Conservation (phyloP, 208 protist species). For the Naegleria lovaniensis region DNA sequence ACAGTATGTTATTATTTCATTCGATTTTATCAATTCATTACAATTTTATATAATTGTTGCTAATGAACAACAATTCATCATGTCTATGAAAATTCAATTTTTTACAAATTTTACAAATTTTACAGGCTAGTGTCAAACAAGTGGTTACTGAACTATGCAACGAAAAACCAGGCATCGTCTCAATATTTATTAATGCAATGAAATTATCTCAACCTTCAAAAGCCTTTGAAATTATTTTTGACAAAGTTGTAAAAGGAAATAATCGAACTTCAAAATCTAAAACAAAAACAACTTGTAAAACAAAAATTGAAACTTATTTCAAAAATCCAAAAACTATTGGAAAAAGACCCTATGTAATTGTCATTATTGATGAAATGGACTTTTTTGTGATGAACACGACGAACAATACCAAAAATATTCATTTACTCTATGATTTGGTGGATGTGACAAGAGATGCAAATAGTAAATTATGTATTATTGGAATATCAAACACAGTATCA, state of each 20-base stretch:
- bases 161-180: neutral
- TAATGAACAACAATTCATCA: too few species aligned
- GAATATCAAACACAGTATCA: neutral
- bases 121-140: neutral
- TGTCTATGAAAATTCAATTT: too few species aligned
- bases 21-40: too few species aligned
- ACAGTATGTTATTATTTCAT: neutral
- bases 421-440: slow-evolving; percentile 5
- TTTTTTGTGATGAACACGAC: neutral
- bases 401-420: neutral
- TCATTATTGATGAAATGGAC: slow-evolving; percentile 17
- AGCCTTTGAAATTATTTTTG: neutral
- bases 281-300: neutral
- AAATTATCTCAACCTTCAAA: neutral
- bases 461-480: neutral
- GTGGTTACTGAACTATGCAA: neutral
- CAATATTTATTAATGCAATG: slow-evolving; percentile 19
- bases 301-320: neutral
- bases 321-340: neutral
- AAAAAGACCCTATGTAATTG: neutral
- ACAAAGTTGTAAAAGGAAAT: neutral
- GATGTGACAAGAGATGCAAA: neutral
- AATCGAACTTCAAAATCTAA: neutral
- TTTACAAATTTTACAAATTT: neutral
- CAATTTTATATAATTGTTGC: too few species aligned